Conservation (phyloP, 306 rosid genomes). For the Rosa multiflora region DNA sequence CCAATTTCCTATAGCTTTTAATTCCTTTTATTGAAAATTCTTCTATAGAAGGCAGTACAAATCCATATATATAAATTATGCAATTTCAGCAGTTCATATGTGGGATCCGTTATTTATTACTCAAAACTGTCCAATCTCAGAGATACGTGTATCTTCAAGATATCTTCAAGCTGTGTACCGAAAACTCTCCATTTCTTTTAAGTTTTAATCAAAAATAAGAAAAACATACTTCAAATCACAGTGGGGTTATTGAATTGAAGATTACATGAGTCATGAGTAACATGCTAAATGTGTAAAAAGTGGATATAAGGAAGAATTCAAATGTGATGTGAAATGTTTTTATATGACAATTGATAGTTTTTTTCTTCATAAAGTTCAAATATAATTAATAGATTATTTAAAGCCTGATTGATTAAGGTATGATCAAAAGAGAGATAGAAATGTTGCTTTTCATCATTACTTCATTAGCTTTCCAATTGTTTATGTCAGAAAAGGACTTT, state of each 20-base stretch:
- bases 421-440: not conserved
- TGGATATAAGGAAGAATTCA: not conserved
- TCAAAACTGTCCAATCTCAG: too few relatives aligned
- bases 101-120: too few relatives aligned
- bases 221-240: not conserved
- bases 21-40: not conserved
- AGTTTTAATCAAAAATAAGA: not conserved
- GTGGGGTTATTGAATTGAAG: not conserved
- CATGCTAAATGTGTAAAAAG: not conserved
- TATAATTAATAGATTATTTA: not conserved
- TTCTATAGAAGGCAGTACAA: too few relatives aligned
- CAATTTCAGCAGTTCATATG: too few relatives aligned
- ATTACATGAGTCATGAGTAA: not conserved
- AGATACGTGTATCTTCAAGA: too few relatives aligned
- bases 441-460: constrained; percentile 4
- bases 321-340: not conserved
- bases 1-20: not conserved
- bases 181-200: too few relatives aligned
- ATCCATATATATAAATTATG: too few relatives aligned
- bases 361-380: not conserved
- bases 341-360: not conserved
- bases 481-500: not conserved
- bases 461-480: not conserved
- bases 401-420: constrained; percentile 12
- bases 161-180: too few relatives aligned